A percentile compares a stretch with the other conserved stretches of the same genome.
phyloP scores from a whole-genome alignment of 1,284 basidiomycete genomes.

The Tilletia indica region DNA sequence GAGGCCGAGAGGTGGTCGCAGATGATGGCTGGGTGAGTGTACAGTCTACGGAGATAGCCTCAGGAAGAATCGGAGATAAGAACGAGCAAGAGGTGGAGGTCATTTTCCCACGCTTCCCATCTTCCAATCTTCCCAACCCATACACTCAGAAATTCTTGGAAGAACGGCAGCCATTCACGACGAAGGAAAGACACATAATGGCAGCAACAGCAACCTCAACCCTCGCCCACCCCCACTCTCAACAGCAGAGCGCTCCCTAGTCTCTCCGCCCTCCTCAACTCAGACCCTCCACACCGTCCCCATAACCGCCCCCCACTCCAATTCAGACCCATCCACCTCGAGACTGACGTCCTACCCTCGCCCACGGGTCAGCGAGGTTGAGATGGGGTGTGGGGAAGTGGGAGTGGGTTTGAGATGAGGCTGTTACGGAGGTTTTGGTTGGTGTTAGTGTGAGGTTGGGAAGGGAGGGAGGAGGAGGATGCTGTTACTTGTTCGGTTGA shows the following conservation, averaged over 20 bases:
- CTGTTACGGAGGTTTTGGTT: conserved; percentile 41
- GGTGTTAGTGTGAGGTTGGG: conserved; percentile 46
- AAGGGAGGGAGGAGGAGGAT: conserved; percentile 27
- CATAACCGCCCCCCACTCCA: conserved; percentile 39
- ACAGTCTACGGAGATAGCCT: too few relatives aligned
- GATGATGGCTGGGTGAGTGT: not conserved
- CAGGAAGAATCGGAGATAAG: not conserved
- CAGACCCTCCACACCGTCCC: conserved; percentile 37
- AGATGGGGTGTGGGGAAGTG: conserved; percentile 29
- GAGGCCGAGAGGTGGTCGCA: too few relatives aligned
- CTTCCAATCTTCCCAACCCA: not conserved
- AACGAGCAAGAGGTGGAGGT: not conserved
- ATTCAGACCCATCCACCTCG: conserved; percentile 40
- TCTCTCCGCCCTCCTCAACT: conserved; percentile 39
- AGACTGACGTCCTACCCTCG: conserved; percentile 35
- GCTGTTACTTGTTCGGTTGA: conserved; percentile 3
- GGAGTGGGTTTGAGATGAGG: conserved; percentile 5
- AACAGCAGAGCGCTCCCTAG: conserved; percentile 43
- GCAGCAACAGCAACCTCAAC: not conserved
- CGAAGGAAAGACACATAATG: not conserved
- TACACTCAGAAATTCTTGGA: not conserved
- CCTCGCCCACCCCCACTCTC: conserved; percentile 46
- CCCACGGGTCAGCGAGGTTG: conserved; percentile 44
- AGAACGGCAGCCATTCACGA: not conserved
- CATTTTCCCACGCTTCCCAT: conserved; percentile 16